A percentile compares a stretch with the other conserved stretches of the same genome.
These are phyloP conservation scores for Pseudogymnoascus sp. DNA, from an alignment of 2,329 filamentous ascomycete species.

Conservation along the genomic window DNA sequence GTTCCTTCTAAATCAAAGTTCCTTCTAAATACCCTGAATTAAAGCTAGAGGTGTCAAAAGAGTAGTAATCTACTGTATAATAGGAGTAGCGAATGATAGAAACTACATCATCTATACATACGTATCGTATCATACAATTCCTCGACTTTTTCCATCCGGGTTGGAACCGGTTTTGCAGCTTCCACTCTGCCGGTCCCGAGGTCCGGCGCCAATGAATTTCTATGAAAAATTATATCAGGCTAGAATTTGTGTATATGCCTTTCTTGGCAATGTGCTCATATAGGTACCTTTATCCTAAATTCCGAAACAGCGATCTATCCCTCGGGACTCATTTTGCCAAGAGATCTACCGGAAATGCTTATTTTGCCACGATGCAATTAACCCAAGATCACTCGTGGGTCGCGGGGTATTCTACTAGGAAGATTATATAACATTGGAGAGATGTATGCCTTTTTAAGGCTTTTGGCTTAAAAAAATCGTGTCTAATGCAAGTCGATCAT, in stretches of 20 bases:
- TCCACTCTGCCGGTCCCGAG: background rate
- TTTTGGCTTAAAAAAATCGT: background rate
- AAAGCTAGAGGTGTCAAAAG: background rate
- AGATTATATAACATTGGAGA: background rate
- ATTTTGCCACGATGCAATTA: background rate
- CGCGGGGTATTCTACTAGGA: background rate
- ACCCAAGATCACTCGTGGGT: background rate
- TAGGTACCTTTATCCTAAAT: background rate
- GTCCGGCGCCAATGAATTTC: background rate
- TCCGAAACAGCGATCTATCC: background rate
- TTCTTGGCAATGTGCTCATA: background rate
- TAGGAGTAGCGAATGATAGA: background rate
- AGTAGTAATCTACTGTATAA: background rate
- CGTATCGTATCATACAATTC: background rate
- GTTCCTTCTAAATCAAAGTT: background rate
- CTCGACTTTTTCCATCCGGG: background rate
- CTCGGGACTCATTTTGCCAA: background rate
- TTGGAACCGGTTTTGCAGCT: background rate
- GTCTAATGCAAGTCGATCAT: background rate
- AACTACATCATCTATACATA: background rate
- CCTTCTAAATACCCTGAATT: background rate
- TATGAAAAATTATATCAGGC: background rate
- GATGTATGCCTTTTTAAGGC: background rate
- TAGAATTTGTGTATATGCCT: background rate
- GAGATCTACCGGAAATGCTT: background rate